Evolutionary conservation across 345 rosid genomes (phyloP).

Genomic region (Noccaea caerulescens): DNA sequence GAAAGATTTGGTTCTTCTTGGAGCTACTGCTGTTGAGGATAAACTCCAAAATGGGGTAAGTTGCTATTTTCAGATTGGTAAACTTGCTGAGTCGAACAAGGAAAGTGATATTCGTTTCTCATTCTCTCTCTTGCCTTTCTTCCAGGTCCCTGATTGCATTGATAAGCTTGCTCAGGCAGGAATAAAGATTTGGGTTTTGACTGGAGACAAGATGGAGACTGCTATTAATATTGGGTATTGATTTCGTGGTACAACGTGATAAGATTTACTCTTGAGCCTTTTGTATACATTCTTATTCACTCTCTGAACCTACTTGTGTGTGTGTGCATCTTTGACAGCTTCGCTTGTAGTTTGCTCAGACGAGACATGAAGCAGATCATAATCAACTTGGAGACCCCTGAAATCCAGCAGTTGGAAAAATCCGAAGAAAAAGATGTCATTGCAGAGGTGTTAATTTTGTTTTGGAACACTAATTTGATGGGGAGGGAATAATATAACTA

Average conservation of each 20-base stretch:
- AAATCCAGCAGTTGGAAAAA: slow-evolving; percentile 73
- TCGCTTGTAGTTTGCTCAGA: slow-evolving; percentile 91
- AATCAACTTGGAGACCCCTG: slow-evolving; percentile 74
- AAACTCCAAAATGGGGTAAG: slow-evolving; percentile 96
- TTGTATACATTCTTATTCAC: slow-evolving; percentile 18
- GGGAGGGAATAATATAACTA: not conserved
- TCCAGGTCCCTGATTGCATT: slow-evolving; percentile 92
- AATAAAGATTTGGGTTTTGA: slow-evolving; percentile 95
- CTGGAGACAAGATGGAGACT: slow-evolving; percentile 99
- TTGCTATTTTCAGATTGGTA: slow-evolving; percentile 19
- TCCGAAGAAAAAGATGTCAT: slow-evolving; percentile 64
- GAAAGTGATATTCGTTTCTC: slow-evolving; percentile 1
- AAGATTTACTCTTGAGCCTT: slow-evolving; percentile 3
- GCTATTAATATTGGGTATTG: slow-evolving; percentile 97
- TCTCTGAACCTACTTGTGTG: slow-evolving; percentile 42
- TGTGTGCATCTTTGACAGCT: slow-evolving; percentile 59
- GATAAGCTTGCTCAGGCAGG: slow-evolving; percentile 99
- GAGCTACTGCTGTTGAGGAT: slow-evolving; percentile 99
- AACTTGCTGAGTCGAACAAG: slow-evolving; percentile 3
- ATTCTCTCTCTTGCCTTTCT: slow-evolving; percentile 13
- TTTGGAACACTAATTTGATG: slow-evolving; percentile 15
- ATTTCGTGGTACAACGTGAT: slow-evolving; percentile 5
- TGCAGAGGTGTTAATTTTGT: slow-evolving; percentile 55
- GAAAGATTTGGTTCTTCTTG: slow-evolving; percentile 84
- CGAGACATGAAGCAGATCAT: slow-evolving; percentile 95